Conservation (phyloP, 2,329 filamentous ascomycete species). For the Sarocladium brachiariae region DNA sequence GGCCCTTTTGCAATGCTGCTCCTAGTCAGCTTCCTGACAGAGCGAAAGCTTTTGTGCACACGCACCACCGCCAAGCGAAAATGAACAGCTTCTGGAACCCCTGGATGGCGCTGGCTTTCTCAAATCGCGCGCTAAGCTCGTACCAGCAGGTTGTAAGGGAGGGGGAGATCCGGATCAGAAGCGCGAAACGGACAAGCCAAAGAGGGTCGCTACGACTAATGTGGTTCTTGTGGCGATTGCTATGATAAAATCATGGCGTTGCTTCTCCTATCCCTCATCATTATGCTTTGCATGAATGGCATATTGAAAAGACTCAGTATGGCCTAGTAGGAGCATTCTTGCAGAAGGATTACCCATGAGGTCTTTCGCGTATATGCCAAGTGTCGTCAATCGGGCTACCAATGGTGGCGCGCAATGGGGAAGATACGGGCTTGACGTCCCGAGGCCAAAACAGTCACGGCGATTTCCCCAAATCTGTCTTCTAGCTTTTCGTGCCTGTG, state of each 20-base stretch:
- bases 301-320: no score
- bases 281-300: not conserved
- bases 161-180: slow-evolving; percentile 5
- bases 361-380: not conserved
- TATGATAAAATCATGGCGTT: not conserved
- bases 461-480: not conserved
- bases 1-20: slow-evolving; percentile 1
- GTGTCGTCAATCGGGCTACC: slow-evolving; percentile 1
- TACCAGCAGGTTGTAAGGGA: slow-evolving; percentile 4
- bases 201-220: not conserved
- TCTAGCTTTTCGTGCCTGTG: no score
- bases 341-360: not conserved
- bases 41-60: not conserved
- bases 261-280: not conserved
- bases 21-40: slow-evolving; percentile 6
- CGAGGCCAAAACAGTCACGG: not conserved
- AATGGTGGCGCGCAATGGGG: not conserved
- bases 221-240: not conserved
- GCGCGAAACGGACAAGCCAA: slow-evolving; percentile 1
- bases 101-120: not conserved
- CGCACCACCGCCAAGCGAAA: slow-evolving; percentile 1
- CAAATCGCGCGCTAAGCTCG: not conserved
- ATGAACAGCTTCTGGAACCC: not conserved
- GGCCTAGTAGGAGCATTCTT: no score
- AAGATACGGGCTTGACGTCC: not conserved